Percentiles rank a stretch among this genome's conserved stretches.
Evolutionary conservation across 2,329 filamentous ascomycete genomes (phyloP).

Genomic region (Neonectria magnoliae): DNA sequence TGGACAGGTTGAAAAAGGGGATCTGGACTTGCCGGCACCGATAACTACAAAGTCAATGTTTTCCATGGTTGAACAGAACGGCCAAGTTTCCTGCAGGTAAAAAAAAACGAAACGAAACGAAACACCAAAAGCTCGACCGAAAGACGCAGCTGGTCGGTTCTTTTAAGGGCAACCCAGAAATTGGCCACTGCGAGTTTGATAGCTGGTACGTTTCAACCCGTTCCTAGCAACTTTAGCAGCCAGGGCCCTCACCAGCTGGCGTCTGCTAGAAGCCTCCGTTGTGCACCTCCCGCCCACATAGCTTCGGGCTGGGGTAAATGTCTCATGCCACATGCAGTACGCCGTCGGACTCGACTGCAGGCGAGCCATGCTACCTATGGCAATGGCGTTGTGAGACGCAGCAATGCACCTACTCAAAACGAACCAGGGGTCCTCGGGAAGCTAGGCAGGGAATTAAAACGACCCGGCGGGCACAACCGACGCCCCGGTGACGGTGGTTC

Average conservation of each 20-base stretch:
- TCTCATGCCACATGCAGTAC: slow-evolving; percentile 2
- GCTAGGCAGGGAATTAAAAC: slow-evolving; percentile 23
- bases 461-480: slow-evolving; percentile 23
- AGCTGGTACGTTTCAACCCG: slow-evolving; percentile 7
- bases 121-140: neutral
- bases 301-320: neutral
- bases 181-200: neutral
- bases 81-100: neutral
- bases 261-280: slow-evolving; percentile 5
- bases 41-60: slow-evolving; percentile 59
- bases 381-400: neutral
- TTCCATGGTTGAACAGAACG: slow-evolving; percentile 48
- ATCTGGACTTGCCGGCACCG: slow-evolving; percentile 59
- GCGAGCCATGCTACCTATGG: neutral
- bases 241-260: slow-evolving; percentile 1
- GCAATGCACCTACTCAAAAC: neutral
- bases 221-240: slow-evolving; percentile 1
- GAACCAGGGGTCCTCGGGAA: slow-evolving; percentile 12
- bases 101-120: neutral
- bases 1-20: neutral
- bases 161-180: slow-evolving; percentile 19
- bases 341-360: neutral
- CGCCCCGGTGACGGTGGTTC: slow-evolving; percentile 15
- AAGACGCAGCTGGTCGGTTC: slow-evolving; percentile 13
- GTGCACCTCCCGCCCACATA: neutral